Base-by-base conservation (phyloP, 331 rosid species). In the Cydonia oblonga region DNA sequence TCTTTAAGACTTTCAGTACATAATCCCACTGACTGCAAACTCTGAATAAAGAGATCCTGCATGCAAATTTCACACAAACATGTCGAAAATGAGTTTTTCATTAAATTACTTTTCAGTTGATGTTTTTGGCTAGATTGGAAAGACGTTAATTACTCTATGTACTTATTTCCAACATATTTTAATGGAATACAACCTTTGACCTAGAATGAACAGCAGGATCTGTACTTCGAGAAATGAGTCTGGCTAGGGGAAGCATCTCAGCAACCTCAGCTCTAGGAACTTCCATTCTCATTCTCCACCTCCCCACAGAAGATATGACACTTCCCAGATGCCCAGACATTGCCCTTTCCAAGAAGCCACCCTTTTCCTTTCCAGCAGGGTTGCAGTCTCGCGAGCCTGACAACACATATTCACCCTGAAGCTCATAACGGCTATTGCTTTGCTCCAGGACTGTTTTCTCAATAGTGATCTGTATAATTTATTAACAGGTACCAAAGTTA, bases 211-310 rank as follows among this genome's bases (percentile, higher is more conserved):
- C 91, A 66, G 88, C 83, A 53, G 98, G 96, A 78, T 93, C 98
- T 6, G 86, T 86, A 79, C 92, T 91, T 78, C 90, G 84, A 64
- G 92, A 91, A 77, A 93, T 87, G 75, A 91, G 88, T 75, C 98
- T 87, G 29, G 96, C 97, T 81, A 89, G 91, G 74, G 98, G 98
- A 87, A 93, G 97, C 91, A 91, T 86, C 89, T 93, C 98, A 66
- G 96, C 91, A 62, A 89, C 90, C 83, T 93, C 98, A 72, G 96
- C 96, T 77, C 86, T 83, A 33, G 74, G 85, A 76, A 91, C 96
- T 81, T 91, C 98, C 65, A 93, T 88, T 72, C 90, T 89, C 96
- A 91, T 87, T 85, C 97, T 86, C 98, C 98, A 93, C 82, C 98
- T 87, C 22, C 98, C 98, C 96, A 89, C 81, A n/a, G 98, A 91